phyloP scores from a whole-genome alignment of 1,139 yeast species.

The Yamadazyma epiphylla region DNA sequence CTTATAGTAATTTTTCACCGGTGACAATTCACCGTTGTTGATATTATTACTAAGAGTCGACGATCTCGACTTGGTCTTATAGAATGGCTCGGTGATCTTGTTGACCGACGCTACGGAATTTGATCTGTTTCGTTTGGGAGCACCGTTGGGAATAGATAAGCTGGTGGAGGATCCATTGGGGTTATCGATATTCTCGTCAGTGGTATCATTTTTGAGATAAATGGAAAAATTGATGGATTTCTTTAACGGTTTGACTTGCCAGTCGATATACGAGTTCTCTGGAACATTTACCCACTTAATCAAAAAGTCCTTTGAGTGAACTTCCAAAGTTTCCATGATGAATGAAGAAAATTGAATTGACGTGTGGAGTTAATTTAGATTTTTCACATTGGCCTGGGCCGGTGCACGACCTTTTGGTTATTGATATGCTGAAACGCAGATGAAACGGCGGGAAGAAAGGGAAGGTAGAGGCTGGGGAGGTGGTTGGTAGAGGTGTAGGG shows the following conservation, averaged over 20 bases:
- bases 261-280: conserved; percentile 60
- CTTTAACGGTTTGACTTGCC: conserved; percentile 82
- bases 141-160: neutral
- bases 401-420: too few species aligned
- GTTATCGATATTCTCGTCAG: conserved; percentile 4
- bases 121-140: conserved; percentile 22
- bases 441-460: too few species aligned
- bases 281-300: conserved; percentile 88
- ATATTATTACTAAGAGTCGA: conserved; percentile 31
- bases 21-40: conserved; percentile 33
- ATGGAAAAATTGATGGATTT: conserved; percentile 73
- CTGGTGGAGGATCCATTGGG: conserved; percentile 1
- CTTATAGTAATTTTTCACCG: conserved; percentile 43
- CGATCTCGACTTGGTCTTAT: conserved; percentile 33
- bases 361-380: too few species aligned
- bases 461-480: too few species aligned
- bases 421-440: too few species aligned
- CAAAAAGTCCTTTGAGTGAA: conserved; percentile 83
- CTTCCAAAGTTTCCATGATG: conserved; percentile 77
- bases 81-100: conserved; percentile 28
- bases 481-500: too few species aligned
- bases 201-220: conserved; percentile 41
- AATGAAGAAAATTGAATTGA: too few species aligned
- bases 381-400: too few species aligned
- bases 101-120: conserved; percentile 38